Evolutionary conservation across 805 yeast species (phyloP).

Genomic region (Yarrowia hollandica): DNA sequence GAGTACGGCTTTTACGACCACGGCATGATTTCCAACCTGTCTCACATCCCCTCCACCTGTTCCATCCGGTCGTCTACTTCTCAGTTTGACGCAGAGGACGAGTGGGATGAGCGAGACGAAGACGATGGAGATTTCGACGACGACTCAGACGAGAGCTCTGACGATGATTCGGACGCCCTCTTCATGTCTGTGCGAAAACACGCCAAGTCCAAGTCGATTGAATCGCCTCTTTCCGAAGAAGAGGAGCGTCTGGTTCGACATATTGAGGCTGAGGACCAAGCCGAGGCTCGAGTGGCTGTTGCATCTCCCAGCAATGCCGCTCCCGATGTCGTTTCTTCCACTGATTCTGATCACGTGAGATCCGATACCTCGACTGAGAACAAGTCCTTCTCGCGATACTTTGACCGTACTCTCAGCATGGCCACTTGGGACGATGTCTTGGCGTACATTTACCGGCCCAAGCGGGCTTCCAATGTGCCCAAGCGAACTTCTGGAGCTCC

Average conservation of each 20-base stretch:
- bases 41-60: slow-evolving; percentile 12
- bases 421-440: slow-evolving; percentile 27
- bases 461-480: neutral
- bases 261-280: slow-evolving; percentile 21
- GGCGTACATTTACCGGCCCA: slow-evolving; percentile 25
- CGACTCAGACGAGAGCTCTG: slow-evolving; percentile 1
- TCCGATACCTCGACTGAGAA: slow-evolving; percentile 19
- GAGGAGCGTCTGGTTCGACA: slow-evolving; percentile 16
- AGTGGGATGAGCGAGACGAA: slow-evolving; percentile 22
- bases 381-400: slow-evolving; percentile 14
- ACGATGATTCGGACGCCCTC: slow-evolving; percentile 2
- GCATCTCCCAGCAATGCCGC: neutral
- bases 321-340: neutral
- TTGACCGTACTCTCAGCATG: slow-evolving; percentile 19
- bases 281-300: slow-evolving; percentile 5
- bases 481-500: slow-evolving; percentile 16
- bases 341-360: slow-evolving; percentile 15
- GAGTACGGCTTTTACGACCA: slow-evolving; percentile 26
- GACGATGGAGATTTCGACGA: slow-evolving; percentile 3
- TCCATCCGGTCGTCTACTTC: slow-evolving; percentile 17
- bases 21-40: slow-evolving; percentile 13
- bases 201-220: neutral
- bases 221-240: slow-evolving; percentile 8
- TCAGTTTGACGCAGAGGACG: slow-evolving; percentile 28
- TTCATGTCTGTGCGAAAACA: slow-evolving; percentile 15